Evolutionary conservation across 805 yeast genomes (phyloP).

Genomic region (Isabelozyma gotoi): DNA sequence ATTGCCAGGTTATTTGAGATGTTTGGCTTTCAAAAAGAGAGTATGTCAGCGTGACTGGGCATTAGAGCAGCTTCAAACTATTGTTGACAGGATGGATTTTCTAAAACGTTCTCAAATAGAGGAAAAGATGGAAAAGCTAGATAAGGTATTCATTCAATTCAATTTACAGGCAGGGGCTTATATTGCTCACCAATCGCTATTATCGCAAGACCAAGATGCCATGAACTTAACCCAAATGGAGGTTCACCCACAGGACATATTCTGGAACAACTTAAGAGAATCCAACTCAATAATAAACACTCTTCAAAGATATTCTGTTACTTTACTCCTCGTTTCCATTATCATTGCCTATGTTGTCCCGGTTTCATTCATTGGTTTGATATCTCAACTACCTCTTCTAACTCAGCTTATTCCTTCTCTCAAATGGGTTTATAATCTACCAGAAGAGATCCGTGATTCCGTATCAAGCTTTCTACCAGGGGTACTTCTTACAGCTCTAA

Average conservation of each 20-base stretch:
- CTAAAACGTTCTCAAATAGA: constrained; percentile 15
- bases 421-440: constrained; percentile 53
- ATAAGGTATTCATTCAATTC: constrained; percentile 65
- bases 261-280: constrained; percentile 63
- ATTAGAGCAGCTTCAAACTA: constrained; percentile 13
- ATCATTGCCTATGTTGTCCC: constrained; percentile 74
- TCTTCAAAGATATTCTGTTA: constrained; percentile 44
- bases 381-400: constrained; percentile 71
- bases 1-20: neutral
- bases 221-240: constrained; percentile 48
- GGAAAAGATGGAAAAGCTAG: constrained; percentile 21
- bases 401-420: constrained; percentile 61
- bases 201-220: constrained; percentile 42
- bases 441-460: constrained; percentile 51
- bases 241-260: constrained; percentile 63
- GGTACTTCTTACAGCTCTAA: constrained; percentile 57
- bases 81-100: constrained; percentile 15
- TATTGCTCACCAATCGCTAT: constrained; percentile 59
- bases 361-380: constrained; percentile 73
- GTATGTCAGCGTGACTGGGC: constrained; percentile 26
- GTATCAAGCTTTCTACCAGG: constrained; percentile 70
- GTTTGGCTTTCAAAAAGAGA: neutral
- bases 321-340: constrained; percentile 45
- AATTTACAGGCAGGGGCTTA: constrained; percentile 55
- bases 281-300: constrained; percentile 35